Evolutionary conservation across 768 basidiomycete genomes (phyloP).

Genomic region (Suillus subluteus): DNA sequence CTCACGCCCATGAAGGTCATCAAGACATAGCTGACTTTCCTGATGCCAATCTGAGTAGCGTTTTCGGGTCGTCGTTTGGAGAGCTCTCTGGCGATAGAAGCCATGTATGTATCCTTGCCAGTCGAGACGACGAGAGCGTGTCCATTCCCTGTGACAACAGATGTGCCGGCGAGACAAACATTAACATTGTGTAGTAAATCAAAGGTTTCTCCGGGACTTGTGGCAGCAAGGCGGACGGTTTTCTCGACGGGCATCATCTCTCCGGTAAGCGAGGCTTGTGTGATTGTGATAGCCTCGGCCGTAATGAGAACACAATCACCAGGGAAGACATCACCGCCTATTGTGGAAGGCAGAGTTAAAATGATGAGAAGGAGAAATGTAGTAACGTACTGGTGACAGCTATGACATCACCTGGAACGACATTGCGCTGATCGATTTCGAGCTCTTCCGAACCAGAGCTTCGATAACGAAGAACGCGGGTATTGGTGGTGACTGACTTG

Average conservation of each 20-base stretch:
- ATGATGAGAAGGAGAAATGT: not conserved
- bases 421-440: constrained; percentile 33
- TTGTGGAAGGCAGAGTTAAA: not conserved
- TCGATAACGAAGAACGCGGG: constrained; percentile 34
- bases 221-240: constrained; percentile 18
- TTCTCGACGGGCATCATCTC: constrained; percentile 41
- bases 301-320: constrained; percentile 39
- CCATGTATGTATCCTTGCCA: constrained; percentile 38
- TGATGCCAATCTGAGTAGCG: constrained; percentile 36
- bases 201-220: constrained; percentile 24
- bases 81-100: constrained; percentile 38
- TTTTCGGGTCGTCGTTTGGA: constrained; percentile 36
- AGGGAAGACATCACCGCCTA: constrained; percentile 40
- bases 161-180: constrained; percentile 38
- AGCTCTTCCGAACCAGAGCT: constrained; percentile 26
- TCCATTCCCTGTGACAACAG: constrained; percentile 37
- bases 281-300: constrained; percentile 36
- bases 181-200: constrained; percentile 37
- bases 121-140: constrained; percentile 35
- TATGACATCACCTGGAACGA: constrained; percentile 39
- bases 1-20: constrained; percentile 35
- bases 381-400: constrained; percentile 30
- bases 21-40: constrained; percentile 36
- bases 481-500: constrained; percentile 37
- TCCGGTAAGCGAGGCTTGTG: constrained; percentile 41